phyloP scores from a whole-genome alignment of 75 land plant genomes.

The Pinus taeda region DNA sequence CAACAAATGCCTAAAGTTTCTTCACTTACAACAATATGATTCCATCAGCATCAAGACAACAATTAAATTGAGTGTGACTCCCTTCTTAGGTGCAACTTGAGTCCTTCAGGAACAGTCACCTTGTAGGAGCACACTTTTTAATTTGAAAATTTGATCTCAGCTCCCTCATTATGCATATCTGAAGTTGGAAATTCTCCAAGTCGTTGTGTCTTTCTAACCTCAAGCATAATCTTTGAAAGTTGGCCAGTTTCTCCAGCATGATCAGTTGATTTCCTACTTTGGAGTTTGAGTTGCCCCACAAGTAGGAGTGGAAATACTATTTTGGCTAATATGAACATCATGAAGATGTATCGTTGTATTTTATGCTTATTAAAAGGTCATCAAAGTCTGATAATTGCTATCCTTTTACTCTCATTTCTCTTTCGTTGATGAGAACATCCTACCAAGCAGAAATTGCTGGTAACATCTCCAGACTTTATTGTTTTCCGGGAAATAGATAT shows the following conservation, averaged over 20 bases:
- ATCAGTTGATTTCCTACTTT: neutral
- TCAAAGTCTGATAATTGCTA: too few species aligned
- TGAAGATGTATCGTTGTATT: too few species aligned
- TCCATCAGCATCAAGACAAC: neutral
- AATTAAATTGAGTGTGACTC: neutral
- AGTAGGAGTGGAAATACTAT: neutral
- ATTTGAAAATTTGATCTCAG: neutral
- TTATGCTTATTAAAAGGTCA: too few species aligned
- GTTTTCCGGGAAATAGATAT: too few species aligned
- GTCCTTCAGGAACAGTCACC: neutral
- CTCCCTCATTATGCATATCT: neutral
- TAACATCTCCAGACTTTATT: too few species aligned
- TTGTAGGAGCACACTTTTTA: neutral
- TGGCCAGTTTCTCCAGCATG: too few species aligned
- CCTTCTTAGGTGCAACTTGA: neutral
- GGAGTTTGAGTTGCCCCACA: neutral
- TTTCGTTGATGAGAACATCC: too few species aligned
- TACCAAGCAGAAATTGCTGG: too few species aligned
- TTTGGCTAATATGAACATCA: neutral
- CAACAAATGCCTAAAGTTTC: neutral
- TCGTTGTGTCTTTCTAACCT: too few species aligned
- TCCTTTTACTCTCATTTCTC: too few species aligned
- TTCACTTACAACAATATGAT: neutral
- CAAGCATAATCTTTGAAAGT: too few species aligned
- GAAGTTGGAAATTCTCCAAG: too few species aligned